phyloP scores from a whole-genome alignment of 768 basidiomycete species.

The Auriscalpium vulgare region DNA sequence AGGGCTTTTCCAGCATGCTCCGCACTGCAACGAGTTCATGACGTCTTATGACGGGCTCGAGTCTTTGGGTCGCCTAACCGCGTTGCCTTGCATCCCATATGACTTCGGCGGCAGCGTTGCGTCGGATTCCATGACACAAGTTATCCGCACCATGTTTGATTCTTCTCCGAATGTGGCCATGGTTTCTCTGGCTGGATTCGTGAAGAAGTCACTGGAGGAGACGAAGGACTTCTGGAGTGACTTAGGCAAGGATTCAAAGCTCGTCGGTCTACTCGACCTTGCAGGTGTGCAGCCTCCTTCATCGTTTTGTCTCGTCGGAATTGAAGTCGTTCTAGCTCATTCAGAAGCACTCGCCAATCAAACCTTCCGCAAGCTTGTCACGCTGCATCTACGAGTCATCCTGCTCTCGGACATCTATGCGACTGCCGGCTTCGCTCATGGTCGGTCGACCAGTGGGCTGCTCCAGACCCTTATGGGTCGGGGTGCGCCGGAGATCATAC shows the following conservation, averaged over 20 bases:
- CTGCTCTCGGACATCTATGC: conserved; percentile 84
- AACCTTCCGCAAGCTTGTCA: conserved; percentile 64
- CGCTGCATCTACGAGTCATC: conserved; percentile 71
- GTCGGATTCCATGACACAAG: conserved; percentile 81
- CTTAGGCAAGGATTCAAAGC: conserved; percentile 45
- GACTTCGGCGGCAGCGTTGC: conserved; percentile 81
- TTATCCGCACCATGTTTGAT: conserved; percentile 85
- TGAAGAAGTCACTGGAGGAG: conserved; percentile 59
- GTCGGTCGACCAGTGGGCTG: conserved; percentile 64
- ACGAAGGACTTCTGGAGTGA: conserved; percentile 67
- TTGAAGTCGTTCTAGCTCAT: conserved; percentile 26
- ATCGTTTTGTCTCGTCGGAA: not conserved
- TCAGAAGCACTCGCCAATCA: conserved; percentile 45
- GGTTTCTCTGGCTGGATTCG: conserved; percentile 57
- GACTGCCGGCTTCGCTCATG: conserved; percentile 75
- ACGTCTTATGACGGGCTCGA: conserved; percentile 63
- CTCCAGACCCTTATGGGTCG: conserved; percentile 67
- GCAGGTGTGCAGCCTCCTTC: conserved; percentile 10
- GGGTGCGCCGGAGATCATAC: conserved; percentile 54
- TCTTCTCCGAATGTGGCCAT: conserved; percentile 74
- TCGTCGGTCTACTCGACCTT: conserved; percentile 57
- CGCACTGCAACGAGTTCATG: conserved; percentile 88
- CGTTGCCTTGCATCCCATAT: conserved; percentile 80
- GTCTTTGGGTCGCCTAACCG: conserved; percentile 67
- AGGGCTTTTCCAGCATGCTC: conserved; percentile 87